Base-by-base conservation (phyloP, 495 filamentous ascomycete species). In the Bathelium albidoporum region DNA sequence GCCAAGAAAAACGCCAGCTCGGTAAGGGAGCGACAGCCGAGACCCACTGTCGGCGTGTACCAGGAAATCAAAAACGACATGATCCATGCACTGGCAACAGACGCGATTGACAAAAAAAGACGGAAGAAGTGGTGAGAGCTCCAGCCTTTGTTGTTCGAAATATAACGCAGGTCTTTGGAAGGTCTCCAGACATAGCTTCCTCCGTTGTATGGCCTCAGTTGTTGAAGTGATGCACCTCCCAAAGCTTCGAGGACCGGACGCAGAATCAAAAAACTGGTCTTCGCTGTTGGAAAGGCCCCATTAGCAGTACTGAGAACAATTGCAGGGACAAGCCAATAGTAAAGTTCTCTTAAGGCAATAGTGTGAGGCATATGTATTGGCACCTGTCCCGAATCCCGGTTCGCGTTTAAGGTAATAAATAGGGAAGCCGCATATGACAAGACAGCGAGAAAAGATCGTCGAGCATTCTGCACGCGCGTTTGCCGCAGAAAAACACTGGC, bases 311-410 rank as follows among this genome's bases (percentile, higher is more conserved):
- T 62, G 3, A 66, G 60, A 9, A 61, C 39, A 11, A 66, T 63
- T 22, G 64, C 61, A 2, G 53, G 31, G 10, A 66, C 36, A 20
- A 66, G 61, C 64, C 60, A 66, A 32, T 66, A 66, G 41, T 66
- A 63, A 20, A 63, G 49, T 61, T 66, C 64, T 18, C 64, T 41
- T 12, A 66, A 36, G 12, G 64, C 64, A 22, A 66, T 44, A 2
- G 64, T 66, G 60, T 63, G 64, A 2, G 64, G 64, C 29, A 45
- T 64, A 31, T 66, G 64, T 29, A 63, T 24, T 18, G 64, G 34
- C 1, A 39, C 22, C 32, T 20, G 29, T 12, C 32, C 29, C 2
- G 20, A 10, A 1, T 52, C 64, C 24, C 22, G 24, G 14, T 41
- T 61, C 11, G n/a, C 32, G 32, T 61, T 39, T 7, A 66, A 32